Base-by-base conservation (phyloP, 1,139 yeast genomes). In the Taiozyma onychis region DNA sequence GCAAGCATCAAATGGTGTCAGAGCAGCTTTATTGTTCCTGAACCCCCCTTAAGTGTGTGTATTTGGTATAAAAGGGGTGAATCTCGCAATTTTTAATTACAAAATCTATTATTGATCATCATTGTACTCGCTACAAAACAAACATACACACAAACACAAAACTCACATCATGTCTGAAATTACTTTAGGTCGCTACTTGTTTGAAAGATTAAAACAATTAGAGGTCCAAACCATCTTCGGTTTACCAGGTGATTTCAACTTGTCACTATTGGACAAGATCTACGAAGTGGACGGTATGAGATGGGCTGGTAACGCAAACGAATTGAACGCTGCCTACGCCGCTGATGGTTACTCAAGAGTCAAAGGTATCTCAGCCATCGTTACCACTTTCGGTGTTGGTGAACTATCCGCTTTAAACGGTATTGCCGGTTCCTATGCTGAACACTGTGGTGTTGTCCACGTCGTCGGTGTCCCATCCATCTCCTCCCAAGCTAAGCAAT, bases 181-280 rank as follows among this genome's bases (percentile, higher is more conserved):
- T 67, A 65, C 83, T 44, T 71, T 83, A 59, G 88, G 88, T 60
- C 75, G 76, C 54, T 83, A 80, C 61, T 67, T 83, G 52, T 83
- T 83, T 61, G 85, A 80, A 68, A 75, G 64, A 59, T 57, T 60
- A 35, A 56, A 43, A 44, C 74, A 70, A 57, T 68, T 70, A 44
- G 65, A 69, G 52, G 77, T 84, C 54, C 72, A 76, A 57, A 85
- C 93, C 62, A 74, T 85, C 61, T 83, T 85, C 57, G 93, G 93
- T 51, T 85, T 85, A 41, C 93, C 93, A 85, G 71, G 71, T 83
- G 93, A 85, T 65, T 85, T 85, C 77, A 86, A 85, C 68, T 73
- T 86, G 59, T 72, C 83, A 13, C 69, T 86, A 44, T 73, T 85
- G 47, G 93, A 85, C 63, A 80, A 81, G 63, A 71, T 85, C 57